Evolutionary conservation across 2,329 filamentous ascomycete genomes (phyloP).

Genomic region (Nigrospora osmanthi): DNA sequence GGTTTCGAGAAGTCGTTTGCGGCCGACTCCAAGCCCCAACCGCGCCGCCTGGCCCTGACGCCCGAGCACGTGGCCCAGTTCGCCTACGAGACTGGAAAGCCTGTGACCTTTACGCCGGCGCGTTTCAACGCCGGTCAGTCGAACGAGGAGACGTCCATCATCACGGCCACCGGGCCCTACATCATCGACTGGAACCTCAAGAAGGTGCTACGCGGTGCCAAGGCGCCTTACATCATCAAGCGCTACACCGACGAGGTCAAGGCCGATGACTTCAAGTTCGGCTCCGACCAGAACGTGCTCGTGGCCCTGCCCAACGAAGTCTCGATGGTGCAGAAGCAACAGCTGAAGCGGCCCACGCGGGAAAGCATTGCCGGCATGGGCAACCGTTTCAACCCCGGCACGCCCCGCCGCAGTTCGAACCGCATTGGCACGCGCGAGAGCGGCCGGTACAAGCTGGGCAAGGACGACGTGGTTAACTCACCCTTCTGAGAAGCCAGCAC

Average conservation of each 20-base stretch:
- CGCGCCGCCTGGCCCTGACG: conserved; percentile 78
- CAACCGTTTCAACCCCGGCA: conserved; percentile 19
- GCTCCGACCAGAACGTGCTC: conserved; percentile 95
- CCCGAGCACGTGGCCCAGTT: conserved; percentile 95
- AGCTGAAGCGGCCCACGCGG: conserved; percentile 78
- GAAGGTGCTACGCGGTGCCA: conserved; percentile 73
- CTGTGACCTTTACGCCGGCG: conserved; percentile 81
- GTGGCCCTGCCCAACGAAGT: conserved; percentile 95
- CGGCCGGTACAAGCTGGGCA: conserved; percentile 64
- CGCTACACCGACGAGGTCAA: conserved; percentile 92
- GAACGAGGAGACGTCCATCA: conserved; percentile 81
- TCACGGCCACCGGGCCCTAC: conserved; percentile 93
- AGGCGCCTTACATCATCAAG: conserved; percentile 93
- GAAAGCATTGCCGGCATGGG: conserved; percentile 77
- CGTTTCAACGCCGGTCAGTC: conserved; percentile 89
- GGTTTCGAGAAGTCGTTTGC: conserved; percentile 92
- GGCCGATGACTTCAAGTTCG: conserved; percentile 97
- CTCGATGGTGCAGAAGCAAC: conserved; percentile 88
- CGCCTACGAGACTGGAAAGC: conserved; percentile 86
- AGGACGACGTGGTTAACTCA: conserved; percentile 76
- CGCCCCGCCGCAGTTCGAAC: conserved; percentile 40
- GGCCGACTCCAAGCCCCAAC: conserved; percentile 89
- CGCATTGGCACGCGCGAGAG: conserved; percentile 46
- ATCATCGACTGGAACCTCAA: conserved; percentile 95
- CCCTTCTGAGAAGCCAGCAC: conserved; percentile 34